Evolutionary conservation across 202 grass and related monocot genomes (phyloP), one percentile per base, ranked within the genome.

Genomic region (Setaria viridis): DNA sequence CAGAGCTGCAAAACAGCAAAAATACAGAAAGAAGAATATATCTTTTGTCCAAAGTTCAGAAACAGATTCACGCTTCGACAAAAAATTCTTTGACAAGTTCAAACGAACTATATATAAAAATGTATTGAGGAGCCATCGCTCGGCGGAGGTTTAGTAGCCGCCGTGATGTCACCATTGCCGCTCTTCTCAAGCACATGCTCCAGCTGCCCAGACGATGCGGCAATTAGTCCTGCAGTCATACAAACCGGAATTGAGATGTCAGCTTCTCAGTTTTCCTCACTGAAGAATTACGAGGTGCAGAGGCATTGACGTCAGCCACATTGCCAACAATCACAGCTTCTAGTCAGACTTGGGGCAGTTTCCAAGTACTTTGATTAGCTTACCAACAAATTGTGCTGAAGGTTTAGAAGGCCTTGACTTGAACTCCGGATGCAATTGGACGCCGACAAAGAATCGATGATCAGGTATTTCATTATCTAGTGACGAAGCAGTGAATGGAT

Each of bases 361-460:
- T 13, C 13, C 45, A 33, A 46, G 12, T 58, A 29, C 50, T 85
- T 54, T 41, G 10, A 62, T 73, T 69, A 1, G 21, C 72, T 91
- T 91, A 97, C 95, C 95, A 54, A 97, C 82, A 88, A 97, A 97
- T 66, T 93, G 85, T 4, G 92, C 84, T 59, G 95, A 97, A 42
- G 95, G 95, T 56, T 91, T 94, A 34, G 91, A 87, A 70, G 95
- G 95, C 70, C 92, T 90, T 72, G 95, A 97, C 87, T 94, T 94
- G 80, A 94, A 97, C 83, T 97, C 95, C 0, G 92, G 95, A 88
- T 97, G 95, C 67, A 97, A 97, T 79, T 97, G 95, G 68, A 87
- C 87, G 0, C 92, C 92, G 57, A 97, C 73, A 46, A 90, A 97
- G 87, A 90, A 97, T 50, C 45, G 89, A 68, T 94, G 95, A 63